Percentiles rank a stretch among this genome's conserved stretches.
These are phyloP conservation scores for Alternaria dauci DNA, from an alignment of 2,329 filamentous ascomycete genomes.

Conservation along the genomic window DNA sequence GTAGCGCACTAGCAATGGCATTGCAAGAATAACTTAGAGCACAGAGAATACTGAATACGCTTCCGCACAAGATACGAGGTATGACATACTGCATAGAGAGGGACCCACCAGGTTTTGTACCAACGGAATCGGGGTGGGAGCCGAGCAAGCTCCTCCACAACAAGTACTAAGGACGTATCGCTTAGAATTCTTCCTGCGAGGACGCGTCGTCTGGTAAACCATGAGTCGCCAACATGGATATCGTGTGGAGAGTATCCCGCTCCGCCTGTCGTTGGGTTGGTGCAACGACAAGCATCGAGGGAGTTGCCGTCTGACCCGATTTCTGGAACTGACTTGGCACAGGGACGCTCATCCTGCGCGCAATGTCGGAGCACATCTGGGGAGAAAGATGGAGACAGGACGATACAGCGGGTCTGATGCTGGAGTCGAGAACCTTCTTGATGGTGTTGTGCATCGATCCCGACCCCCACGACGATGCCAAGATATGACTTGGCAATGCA, in stretches of 20 bases:
- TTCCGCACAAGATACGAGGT: constrained; percentile 7
- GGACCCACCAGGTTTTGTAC: constrained; percentile 12
- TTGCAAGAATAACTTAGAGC: background rate
- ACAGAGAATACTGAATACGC: background rate
- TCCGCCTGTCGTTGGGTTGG: background rate
- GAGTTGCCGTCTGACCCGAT: constrained; percentile 1
- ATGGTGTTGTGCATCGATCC: constrained; percentile 10
- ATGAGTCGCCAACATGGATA: constrained; percentile 9
- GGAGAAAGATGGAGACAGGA: constrained; percentile 20
- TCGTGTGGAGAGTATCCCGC: constrained; percentile 7
- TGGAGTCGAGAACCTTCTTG: constrained; percentile 10
- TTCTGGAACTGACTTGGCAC: constrained; percentile 4
- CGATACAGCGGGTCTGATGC: constrained; percentile 19
- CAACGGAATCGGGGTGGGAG: constrained; percentile 10
- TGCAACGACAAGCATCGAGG: background rate
- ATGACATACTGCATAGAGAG: constrained; percentile 15
- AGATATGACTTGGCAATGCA: constrained; percentile 16
- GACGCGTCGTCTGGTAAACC: constrained; percentile 16
- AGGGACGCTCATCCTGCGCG: constrained; percentile 6
- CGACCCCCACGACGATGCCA: constrained; percentile 21
- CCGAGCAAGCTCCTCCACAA: constrained; percentile 12
- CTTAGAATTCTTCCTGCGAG: constrained; percentile 11
- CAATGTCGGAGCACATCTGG: constrained; percentile 14
- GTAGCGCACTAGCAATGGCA: background rate
- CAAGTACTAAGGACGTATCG: constrained; percentile 9